Percentiles rank a stretch among this genome's conserved stretches.
Conservation (phyloP, 495 filamentous ascomycete species). For the Cenococcum geophilum region DNA sequence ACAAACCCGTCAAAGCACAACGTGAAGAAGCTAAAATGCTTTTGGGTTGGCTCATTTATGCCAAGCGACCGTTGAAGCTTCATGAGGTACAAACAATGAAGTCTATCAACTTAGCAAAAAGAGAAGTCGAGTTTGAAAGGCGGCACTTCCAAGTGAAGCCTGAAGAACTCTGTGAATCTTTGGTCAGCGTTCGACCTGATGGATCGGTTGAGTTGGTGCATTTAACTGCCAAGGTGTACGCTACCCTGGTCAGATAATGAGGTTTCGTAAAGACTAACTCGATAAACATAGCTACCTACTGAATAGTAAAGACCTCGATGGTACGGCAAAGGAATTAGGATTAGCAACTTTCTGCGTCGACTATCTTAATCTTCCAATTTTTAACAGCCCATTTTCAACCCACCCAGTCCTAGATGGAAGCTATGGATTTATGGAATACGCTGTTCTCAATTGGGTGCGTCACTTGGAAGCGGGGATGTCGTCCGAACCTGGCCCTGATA, state of each 20-base stretch:
- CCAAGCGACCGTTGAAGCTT: constrained; percentile 44
- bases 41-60: constrained; percentile 43
- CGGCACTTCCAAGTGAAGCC: background rate
- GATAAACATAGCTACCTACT: constrained; percentile 8
- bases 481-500: background rate
- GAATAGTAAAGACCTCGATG: constrained; percentile 1
- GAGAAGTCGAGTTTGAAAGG: constrained; percentile 28
- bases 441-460: constrained; percentile 10
- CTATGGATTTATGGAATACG: constrained; percentile 17
- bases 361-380: constrained; percentile 9
- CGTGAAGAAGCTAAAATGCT: constrained; percentile 33
- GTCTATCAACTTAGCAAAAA: constrained; percentile 26
- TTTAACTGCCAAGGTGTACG: constrained; percentile 12
- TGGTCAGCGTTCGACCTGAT: constrained; percentile 6
- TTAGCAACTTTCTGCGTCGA: constrained; percentile 13
- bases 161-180: constrained; percentile 11
- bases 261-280: background rate
- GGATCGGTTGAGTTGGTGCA: constrained; percentile 13
- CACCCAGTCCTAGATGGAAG: background rate
- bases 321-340: constrained; percentile 5
- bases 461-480: constrained; percentile 10
- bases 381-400: background rate
- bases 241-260: background rate
- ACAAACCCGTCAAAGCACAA: background rate
- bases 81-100: constrained; percentile 42